phyloP scores from a whole-genome alignment of 805 yeast species.

The Candida loeiensis region DNA sequence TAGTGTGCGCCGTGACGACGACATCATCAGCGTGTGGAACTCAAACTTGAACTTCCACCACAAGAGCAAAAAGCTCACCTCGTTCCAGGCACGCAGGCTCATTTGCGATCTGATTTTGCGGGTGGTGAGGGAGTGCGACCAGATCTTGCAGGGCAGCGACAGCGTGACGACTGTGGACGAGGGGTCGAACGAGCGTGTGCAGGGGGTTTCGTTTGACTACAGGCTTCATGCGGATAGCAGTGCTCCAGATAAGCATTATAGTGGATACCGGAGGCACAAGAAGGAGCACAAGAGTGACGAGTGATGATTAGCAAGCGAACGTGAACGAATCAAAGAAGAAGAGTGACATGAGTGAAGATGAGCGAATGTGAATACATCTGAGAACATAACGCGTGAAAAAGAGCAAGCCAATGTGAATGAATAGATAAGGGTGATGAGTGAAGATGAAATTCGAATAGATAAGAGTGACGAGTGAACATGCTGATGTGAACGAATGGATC shows the following conservation, averaged over 20 bases:
- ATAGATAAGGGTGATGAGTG: neutral
- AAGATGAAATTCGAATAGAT: too few relatives aligned
- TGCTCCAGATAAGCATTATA: conserved; percentile 6
- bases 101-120: conserved; percentile 46
- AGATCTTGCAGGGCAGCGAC: conserved; percentile 36
- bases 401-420: neutral
- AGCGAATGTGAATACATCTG: too few relatives aligned
- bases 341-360: too few relatives aligned
- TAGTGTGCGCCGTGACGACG: conserved; percentile 57
- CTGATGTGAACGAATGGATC: too few relatives aligned
- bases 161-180: conserved; percentile 28
- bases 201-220: conserved; percentile 46
- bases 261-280: conserved; percentile 8
- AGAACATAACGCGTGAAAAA: too few relatives aligned
- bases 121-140: conserved; percentile 47
- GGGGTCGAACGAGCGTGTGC: conserved; percentile 39
- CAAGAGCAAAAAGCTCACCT: conserved; percentile 31
- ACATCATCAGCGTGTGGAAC: conserved; percentile 61
- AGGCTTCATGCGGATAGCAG: conserved; percentile 41
- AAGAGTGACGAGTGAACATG: too few relatives aligned
- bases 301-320: neutral
- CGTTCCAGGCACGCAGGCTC: conserved; percentile 43
- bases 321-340: neutral
- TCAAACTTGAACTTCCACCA: conserved; percentile 40
- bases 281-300: neutral